phyloP scores from a whole-genome alignment of 2,329 filamentous ascomycete genomes.

The Cladophialophora immunda region DNA sequence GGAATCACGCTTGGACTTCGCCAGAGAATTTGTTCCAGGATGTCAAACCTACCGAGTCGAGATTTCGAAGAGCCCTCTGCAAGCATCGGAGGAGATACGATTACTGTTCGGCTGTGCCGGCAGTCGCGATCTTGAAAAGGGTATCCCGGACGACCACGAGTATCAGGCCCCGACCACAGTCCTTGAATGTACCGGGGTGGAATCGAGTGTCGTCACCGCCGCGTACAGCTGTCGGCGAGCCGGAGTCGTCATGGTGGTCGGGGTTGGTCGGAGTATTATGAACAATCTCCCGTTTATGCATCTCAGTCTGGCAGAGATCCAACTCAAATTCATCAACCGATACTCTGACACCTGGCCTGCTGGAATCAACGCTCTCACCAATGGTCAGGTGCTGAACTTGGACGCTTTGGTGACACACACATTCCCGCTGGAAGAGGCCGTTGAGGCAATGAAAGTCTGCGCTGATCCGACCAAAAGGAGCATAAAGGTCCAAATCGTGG shows the following conservation, averaged over 20 bases:
- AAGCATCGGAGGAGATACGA: slow-evolving; percentile 63
- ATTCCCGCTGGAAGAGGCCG: slow-evolving; percentile 68
- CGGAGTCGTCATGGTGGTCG: slow-evolving; percentile 70
- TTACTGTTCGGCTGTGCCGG: slow-evolving; percentile 57
- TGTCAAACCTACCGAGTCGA: slow-evolving; percentile 65
- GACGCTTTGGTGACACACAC: slow-evolving; percentile 70
- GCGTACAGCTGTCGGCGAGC: slow-evolving; percentile 66
- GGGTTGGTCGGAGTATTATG: slow-evolving; percentile 69
- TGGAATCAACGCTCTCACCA: slow-evolving; percentile 66
- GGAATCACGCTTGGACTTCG: slow-evolving; percentile 64
- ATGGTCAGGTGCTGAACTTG: slow-evolving; percentile 67
- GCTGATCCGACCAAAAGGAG: slow-evolving; percentile 62
- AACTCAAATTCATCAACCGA: slow-evolving; percentile 75
- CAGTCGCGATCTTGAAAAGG: slow-evolving; percentile 19
- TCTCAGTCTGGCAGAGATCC: slow-evolving; percentile 70
- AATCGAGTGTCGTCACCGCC: slow-evolving; percentile 69
- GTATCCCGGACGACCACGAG: slow-evolving; percentile 49
- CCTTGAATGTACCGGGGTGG: slow-evolving; percentile 72
- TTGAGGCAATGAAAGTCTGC: slow-evolving; percentile 65
- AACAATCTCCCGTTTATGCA: slow-evolving; percentile 75
- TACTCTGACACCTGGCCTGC: slow-evolving; percentile 75
- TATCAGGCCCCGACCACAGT: slow-evolving; percentile 67
- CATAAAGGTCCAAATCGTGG: slow-evolving; percentile 69
- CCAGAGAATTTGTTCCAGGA: slow-evolving; percentile 64
- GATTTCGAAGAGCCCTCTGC: slow-evolving; percentile 54